A percentile compares a stretch with the other conserved stretches of the same genome.
phyloP scores from a whole-genome alignment of 768 basidiomycete species.

The Suillus spraguei region DNA sequence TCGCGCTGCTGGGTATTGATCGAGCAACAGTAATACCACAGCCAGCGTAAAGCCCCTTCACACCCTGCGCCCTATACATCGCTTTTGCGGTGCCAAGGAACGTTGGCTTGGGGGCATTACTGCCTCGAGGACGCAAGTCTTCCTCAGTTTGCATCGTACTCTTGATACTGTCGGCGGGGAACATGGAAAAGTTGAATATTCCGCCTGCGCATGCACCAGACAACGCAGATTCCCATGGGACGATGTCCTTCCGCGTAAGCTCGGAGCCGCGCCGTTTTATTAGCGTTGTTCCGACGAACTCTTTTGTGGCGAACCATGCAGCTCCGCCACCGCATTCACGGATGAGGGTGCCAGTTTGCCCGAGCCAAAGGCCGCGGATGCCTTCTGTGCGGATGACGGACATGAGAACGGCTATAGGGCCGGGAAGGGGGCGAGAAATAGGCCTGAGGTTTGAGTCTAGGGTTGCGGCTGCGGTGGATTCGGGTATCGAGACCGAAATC shows the following conservation, averaged over 20 bases:
- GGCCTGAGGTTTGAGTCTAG: slow-evolving; percentile 12
- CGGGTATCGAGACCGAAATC: slow-evolving; percentile 19
- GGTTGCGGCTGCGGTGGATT: slow-evolving; percentile 18
- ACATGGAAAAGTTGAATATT: slow-evolving; percentile 84
- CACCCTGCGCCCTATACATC: slow-evolving; percentile 75
- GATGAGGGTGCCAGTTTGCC: slow-evolving; percentile 90
- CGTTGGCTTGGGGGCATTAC: slow-evolving; percentile 37
- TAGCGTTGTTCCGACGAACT: slow-evolving; percentile 67
- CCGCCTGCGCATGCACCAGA: slow-evolving; percentile 88
- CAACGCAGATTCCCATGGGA: slow-evolving; percentile 81
- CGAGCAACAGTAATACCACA: slow-evolving; percentile 89
- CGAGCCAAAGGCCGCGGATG: slow-evolving; percentile 90
- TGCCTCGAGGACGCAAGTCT: slow-evolving; percentile 66
- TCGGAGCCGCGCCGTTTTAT: slow-evolving; percentile 47
- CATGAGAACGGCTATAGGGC: slow-evolving; percentile 69
- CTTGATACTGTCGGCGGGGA: slow-evolving; percentile 96
- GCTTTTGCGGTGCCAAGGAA: slow-evolving; percentile 62
- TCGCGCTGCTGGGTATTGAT: slow-evolving; percentile 85
- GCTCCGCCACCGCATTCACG: slow-evolving; percentile 91
- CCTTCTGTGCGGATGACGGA: slow-evolving; percentile 69
- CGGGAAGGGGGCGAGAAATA: slow-evolving; percentile 50
- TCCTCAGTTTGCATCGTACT: slow-evolving; percentile 93
- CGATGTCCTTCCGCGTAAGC: slow-evolving; percentile 48
- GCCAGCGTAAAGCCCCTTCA: slow-evolving; percentile 88
- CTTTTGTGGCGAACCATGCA: slow-evolving; percentile 92